Base-by-base conservation (phyloP, 495 filamentous ascomycete species). In the Lasiosphaeria ovina region DNA sequence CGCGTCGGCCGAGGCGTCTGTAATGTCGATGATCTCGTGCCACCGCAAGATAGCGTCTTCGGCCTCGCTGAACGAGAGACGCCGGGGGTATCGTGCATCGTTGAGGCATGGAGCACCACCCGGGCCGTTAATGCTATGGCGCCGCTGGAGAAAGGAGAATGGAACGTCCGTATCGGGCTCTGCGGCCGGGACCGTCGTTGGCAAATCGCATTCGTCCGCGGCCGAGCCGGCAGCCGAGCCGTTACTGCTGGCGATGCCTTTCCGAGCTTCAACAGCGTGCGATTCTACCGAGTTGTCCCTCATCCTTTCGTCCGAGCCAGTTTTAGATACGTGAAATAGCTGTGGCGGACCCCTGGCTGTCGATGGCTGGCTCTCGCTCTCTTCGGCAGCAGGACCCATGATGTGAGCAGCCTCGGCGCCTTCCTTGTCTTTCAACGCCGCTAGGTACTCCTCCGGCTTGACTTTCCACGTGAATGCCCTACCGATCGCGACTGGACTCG, bases 41-140 rank as follows among this genome's bases (percentile, higher is more conserved):
- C 91, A 94, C 31, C 70, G 75, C n/a, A 96, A 79, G 3, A 96
- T 73, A 35, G 88, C 92, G 60, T 96, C 91, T 72, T 95, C 91
- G n/a, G 92, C 93, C 47, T 85, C 81, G 62, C 88, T 89, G 69
- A 98, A 98, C 4, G 91, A 96, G 59, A 98, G 77, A 54, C 92
- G 89, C 5, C 92, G 85, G 0, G 92, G 85, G 82, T 86, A 95
- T 57, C 81, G 81, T 14, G 79, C 78, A 49, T 89, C 83, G 56
- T 83, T 77, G 69, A 7, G 70, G 63, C 10, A 75, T 64, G 48
- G 68, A 58, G 3, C 67, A 58, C 11, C 10, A 55, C 57, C 74
- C 60, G 73, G 65, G 57, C 62, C 75, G 67, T 70, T 72, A 66
- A 79, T 63, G 61, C 83, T 87, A 36, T 82, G 76, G 4, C 82